Base-by-base conservation (phyloP, 2,329 filamentous ascomycete genomes). In the Exophiala viscosa region DNA sequence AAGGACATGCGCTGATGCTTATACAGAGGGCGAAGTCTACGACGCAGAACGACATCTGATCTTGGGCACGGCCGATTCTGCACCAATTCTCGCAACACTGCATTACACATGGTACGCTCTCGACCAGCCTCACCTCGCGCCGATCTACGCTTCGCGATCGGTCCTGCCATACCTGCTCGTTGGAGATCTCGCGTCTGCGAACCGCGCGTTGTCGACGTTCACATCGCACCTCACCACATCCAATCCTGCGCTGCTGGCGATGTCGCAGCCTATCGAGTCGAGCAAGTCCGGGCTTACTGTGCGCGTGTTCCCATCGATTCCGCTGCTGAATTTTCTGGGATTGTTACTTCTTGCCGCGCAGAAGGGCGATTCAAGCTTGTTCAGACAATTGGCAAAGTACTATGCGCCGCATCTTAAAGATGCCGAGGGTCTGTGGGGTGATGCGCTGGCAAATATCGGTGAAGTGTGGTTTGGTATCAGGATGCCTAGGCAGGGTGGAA, bases 401-500 rank as follows among this genome's bases (percentile, higher is more conserved):
- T 99, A 97, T 70, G 82, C 84, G 34, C 70, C 76, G 5, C 83
- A 95, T 65, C 80, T 97, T 54, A 84, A 84, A 64, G 92, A 97
- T 62, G 77, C 84, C 1, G 82, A 82, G 4, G 77, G 79, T 10
- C 42, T 59, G 13, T 97, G 92, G 92, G 82, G 84, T 32, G 90
- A 90, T 67, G 80, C 89, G 18, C 74, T 99, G 55, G 86, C 90
- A 62, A 85, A 89, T 69, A 85, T 99, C 64, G 92, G 87, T 44
- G 92, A 99, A 75, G 91, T 96, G 83, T 99, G 97, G 76, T 99
- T 99, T 73, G 85, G 85, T 33, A 95, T 99, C 68, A 82, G 85
- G 74, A 86, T 90, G 66, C 92, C 91, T 42, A 81, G 87, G 65
- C 90, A 96, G 75, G 87, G 86, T 59, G 55, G 58, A 3, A 97